Evolutionary conservation across 1,284 basidiomycete genomes (phyloP).

Genomic region (Xerocomus amazonicus): DNA sequence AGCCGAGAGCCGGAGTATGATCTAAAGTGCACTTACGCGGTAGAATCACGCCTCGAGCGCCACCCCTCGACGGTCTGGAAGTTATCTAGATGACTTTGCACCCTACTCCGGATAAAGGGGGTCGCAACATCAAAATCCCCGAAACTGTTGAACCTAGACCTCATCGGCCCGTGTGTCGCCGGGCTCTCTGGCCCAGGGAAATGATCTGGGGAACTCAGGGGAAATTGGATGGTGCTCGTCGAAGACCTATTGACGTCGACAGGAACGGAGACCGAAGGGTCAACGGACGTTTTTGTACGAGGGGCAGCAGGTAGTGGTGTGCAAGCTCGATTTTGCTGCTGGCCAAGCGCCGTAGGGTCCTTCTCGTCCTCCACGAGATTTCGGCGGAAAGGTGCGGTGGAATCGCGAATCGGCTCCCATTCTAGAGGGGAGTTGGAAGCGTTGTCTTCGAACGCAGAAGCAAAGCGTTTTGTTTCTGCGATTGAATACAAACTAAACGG

Average conservation of each 20-base stretch:
- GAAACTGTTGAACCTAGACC: constrained; percentile 64
- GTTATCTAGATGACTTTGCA: constrained; percentile 69
- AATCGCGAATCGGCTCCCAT: constrained; percentile 52
- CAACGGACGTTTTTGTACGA: constrained; percentile 50
- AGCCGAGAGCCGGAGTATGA: not conserved
- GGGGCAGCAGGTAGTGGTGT: constrained; percentile 38
- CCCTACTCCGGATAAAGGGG: constrained; percentile 78
- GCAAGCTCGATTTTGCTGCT: constrained; percentile 36
- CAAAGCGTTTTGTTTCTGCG: constrained; percentile 60
- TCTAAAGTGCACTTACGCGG: constrained; percentile 53
- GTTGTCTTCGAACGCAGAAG: constrained; percentile 53
- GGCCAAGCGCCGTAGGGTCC: constrained; percentile 45
- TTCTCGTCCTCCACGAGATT: constrained; percentile 77
- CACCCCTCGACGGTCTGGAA: constrained; percentile 63
- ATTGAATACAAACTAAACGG: constrained; percentile 78
- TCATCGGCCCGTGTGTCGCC: constrained; percentile 42
- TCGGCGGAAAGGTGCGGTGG: constrained; percentile 79
- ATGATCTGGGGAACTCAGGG: constrained; percentile 70
- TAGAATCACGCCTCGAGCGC: constrained; percentile 77
- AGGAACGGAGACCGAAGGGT: constrained; percentile 51
- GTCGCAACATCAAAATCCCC: constrained; percentile 65
- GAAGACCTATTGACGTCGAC: constrained; percentile 43
- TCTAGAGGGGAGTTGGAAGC: constrained; percentile 48
- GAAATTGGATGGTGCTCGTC: constrained; percentile 76
- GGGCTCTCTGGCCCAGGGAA: constrained; percentile 50